Percentiles rank a stretch among this genome's conserved stretches.
phyloP scores from a whole-genome alignment of 495 filamentous ascomycete genomes.

The Parathielavia hyrcaniae region DNA sequence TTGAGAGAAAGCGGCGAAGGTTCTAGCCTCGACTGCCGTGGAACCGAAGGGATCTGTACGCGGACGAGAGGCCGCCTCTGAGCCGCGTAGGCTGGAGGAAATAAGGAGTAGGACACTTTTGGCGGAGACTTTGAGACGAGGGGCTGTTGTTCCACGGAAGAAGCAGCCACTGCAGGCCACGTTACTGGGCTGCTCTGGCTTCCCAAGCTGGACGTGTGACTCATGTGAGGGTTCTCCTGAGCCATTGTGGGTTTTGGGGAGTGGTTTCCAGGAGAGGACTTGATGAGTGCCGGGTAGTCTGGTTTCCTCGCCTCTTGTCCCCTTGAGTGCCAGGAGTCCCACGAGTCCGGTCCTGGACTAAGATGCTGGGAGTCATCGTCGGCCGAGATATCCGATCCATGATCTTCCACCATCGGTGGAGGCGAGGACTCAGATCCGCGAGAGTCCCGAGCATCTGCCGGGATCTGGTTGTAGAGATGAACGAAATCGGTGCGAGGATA shows the following conservation, averaged over 20 bases:
- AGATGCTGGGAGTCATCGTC: constrained; percentile 30
- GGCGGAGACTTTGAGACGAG: constrained; percentile 16
- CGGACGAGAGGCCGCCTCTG: constrained; percentile 6
- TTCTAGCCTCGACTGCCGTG: constrained; percentile 5
- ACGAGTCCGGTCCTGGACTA: constrained; percentile 16
- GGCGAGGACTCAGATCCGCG: constrained; percentile 25
- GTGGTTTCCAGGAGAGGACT: constrained; percentile 4
- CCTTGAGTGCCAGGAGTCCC: constrained; percentile 25
- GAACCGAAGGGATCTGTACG: background rate
- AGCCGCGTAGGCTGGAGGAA: constrained; percentile 13
- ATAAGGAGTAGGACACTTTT: constrained; percentile 26
- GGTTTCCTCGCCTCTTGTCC: constrained; percentile 1
- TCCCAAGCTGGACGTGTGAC: background rate
- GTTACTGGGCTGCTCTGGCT: background rate
- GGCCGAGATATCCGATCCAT: constrained; percentile 26
- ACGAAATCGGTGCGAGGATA: constrained; percentile 14
- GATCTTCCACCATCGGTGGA: constrained; percentile 30
- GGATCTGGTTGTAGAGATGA: constrained; percentile 3
- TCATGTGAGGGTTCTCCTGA: background rate
- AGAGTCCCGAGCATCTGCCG: constrained; percentile 18
- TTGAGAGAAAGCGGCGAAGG: constrained; percentile 2
- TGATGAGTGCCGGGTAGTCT: constrained; percentile 16
- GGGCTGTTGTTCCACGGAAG: constrained; percentile 10
- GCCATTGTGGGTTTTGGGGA: background rate
- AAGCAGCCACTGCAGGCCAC: constrained; percentile 4